These are phyloP conservation scores for Fraxinus angustifolia DNA, from an alignment of 305 asterid genomes.

Conservation along the genomic window DNA sequence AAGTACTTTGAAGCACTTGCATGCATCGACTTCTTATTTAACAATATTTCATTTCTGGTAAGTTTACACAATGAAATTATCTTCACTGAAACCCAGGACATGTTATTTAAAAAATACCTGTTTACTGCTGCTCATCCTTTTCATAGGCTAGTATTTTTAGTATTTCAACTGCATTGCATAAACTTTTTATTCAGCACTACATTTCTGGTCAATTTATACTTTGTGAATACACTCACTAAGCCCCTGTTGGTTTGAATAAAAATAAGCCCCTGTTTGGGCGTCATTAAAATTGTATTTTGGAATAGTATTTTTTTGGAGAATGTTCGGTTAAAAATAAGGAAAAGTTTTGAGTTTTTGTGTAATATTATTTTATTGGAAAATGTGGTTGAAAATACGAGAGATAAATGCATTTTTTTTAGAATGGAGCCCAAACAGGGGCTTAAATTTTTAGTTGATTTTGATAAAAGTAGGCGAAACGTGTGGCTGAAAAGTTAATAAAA, in stretches of 20 bases:
- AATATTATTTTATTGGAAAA: no score
- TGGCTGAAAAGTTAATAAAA: background rate
- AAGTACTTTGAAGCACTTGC: slow-evolving; percentile 15
- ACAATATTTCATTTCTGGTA: background rate
- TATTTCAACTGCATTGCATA: background rate
- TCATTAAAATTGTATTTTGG: no score
- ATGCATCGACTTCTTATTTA: background rate
- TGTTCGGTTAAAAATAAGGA: no score
- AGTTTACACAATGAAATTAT: background rate
- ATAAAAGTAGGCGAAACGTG: background rate
- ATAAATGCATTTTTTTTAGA: no score
- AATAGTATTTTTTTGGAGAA: no score
- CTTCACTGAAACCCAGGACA: background rate
- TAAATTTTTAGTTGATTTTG: no score
- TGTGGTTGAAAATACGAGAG: no score
- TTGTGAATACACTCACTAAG: background rate
- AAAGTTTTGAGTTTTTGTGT: no score
- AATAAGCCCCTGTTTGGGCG: no score
- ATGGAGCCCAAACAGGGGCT: no score
- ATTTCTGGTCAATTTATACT: background rate
- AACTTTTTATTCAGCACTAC: background rate
- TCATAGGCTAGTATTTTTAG: background rate
- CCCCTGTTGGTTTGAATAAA: background rate
- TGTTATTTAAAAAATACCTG: background rate
- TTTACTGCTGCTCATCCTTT: background rate